Conservation (phyloP, 768 basidiomycete genomes). For the Phylloporus sp. region DNA sequence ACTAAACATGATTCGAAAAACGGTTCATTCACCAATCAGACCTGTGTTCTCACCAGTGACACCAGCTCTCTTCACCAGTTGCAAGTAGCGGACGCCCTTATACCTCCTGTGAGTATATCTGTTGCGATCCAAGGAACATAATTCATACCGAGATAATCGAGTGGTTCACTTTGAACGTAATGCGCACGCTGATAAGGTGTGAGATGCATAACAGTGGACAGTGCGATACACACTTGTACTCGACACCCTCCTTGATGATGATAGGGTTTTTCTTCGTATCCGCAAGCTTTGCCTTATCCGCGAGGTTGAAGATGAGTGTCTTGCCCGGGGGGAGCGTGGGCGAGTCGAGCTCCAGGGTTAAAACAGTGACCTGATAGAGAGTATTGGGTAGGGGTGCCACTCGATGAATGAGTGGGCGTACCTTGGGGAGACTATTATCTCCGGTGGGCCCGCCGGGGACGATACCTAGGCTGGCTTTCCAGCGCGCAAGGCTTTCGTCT, state of each 20-base stretch:
- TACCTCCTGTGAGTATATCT: slow-evolving; percentile 19
- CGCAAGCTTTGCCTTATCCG: slow-evolving; percentile 38
- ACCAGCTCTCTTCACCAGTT: slow-evolving; percentile 79
- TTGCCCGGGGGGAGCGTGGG: slow-evolving; percentile 58
- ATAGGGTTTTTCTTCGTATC: slow-evolving; percentile 75
- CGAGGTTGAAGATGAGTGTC: slow-evolving; percentile 64
- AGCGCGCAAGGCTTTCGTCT: slow-evolving; percentile 90
- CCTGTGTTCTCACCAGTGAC: slow-evolving; percentile 50
- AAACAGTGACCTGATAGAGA: slow-evolving; percentile 53
- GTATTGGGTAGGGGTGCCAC: slow-evolving; percentile 21
- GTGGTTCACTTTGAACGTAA: slow-evolving; percentile 84
- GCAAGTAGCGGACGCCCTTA: slow-evolving; percentile 80
- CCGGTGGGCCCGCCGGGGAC: slow-evolving; percentile 42
- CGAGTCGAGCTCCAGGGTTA: slow-evolving; percentile 78
- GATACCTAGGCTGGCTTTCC: slow-evolving; percentile 94
- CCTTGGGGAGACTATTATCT: slow-evolving; percentile 60
- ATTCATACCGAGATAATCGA: slow-evolving; percentile 73
- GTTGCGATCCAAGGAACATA: not conserved
- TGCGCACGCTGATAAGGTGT: slow-evolving; percentile 53
- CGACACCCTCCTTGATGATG: slow-evolving; percentile 76
- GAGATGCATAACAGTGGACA: not conserved
- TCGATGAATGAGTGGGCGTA: slow-evolving; percentile 22
- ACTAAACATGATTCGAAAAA: slow-evolving; percentile 41
- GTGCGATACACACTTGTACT: slow-evolving; percentile 63
- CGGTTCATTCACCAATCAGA: not conserved